Base-by-base conservation (phyloP, 78 protist species). In the Pelomyxa schiedti region DNA sequence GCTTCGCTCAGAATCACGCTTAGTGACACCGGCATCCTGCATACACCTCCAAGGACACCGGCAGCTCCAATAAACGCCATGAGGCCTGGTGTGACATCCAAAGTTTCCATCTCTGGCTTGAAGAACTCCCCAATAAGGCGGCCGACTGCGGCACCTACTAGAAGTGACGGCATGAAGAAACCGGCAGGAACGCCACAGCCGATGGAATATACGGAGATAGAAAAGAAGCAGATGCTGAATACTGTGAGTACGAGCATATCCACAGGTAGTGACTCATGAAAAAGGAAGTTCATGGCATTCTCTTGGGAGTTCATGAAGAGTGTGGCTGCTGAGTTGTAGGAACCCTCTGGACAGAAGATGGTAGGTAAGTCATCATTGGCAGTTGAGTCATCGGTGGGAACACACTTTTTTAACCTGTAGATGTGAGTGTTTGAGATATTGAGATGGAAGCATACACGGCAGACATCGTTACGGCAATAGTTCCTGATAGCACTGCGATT, bases 1-100 rank as follows among this genome's bases (percentile, higher is more conserved):
- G 74, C 9, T 41, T 85, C 89, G 6, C 73, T 6, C 69, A 85
- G 28, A 68, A 85, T 85, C 63, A 85, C 83, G 22, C 53, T 36
- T 32, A 85, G 66, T 7, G 84, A 77, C 22, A 85, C 16, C 32
- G 89, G 80, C 87, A 85, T 78, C 41, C 89, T 72, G 36, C 71
- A 58, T 39, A 85, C 52, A 8, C 89, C 89, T 1, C 84, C 83
- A 29, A 74, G 24, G 22, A 39, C 32, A 37, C 80, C 66, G 1
- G 87, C 82, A 1, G 77, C 63, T 4, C 87, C 87, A 4, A 82
- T 7, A 24, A 82, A 26, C 6, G 87, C 83, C 16, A 7, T 1
- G 39, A 37, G 37, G 8, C 77, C 82, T 2, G 87, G 72, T n/a
- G n/a, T n/a, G n/a, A n/a, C n/a, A 65, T 76, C 81, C n/a, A 63